Base-by-base conservation (phyloP, 2,329 filamentous ascomycete species). In the Xylariaceae sp. region DNA sequence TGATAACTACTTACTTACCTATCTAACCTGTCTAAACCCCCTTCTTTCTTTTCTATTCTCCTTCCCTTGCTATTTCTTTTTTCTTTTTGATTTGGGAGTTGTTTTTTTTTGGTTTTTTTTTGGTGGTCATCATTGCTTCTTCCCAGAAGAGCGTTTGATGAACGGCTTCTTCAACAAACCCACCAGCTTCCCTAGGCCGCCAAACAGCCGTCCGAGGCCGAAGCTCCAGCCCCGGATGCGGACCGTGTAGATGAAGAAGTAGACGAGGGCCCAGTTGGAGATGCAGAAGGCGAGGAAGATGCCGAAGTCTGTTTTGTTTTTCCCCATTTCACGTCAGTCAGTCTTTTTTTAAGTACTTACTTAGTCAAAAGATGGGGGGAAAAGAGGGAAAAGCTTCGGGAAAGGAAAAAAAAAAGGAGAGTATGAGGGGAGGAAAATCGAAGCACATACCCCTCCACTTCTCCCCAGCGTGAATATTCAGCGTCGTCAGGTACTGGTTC, bases 211-310 rank as follows among this genome's bases (percentile, higher is more conserved):
- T 0, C 76, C 76, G 41, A 87, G 69, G 0, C 83, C 84, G 59
- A 88, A 88, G 15, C 63, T 74, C 81, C 82, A 88, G 6, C 80
- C 74, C 47, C 71, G 73, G 38, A 88, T 75, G 13, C 84, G 70
- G 5, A 86, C 80, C 3, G 77, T 82, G 62, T 83, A 88, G 40
- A 88, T 78, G 55, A 88, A 87, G 62, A 87, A 85, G 58, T 85
- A 85, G 1, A 87, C 81, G 38, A 88, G 60, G 28, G 71, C 64
- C 78, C 79, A 87, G 54, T 87, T 88, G 35, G 75, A 80, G 11
- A 83, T 64, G 36, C 76, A 77, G 57, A 87, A 88, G 2, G 75
- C 78, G 7, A 85, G 50, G 65, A 88, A 85, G 44, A 88, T 80
- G 6, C 81, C 84, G 50, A 87, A 83, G 34, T 67, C 63, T 63